These are phyloP conservation scores for Nephelium lappaceum DNA, from an alignment of 345 rosid species.

Conservation along the genomic window DNA sequence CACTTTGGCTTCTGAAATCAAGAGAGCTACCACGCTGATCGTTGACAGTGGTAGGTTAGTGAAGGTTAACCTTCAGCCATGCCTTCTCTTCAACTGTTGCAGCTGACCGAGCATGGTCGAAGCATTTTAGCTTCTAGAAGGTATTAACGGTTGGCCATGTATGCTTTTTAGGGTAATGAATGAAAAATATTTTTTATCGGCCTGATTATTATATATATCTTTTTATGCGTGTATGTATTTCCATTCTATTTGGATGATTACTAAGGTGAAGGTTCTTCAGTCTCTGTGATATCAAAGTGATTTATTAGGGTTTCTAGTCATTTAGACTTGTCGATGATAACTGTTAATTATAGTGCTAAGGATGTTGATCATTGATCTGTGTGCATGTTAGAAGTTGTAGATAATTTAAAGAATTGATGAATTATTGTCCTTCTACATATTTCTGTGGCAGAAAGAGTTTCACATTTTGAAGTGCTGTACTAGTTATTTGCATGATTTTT, in stretches of 20 bases:
- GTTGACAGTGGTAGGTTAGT: slow-evolving; percentile 24
- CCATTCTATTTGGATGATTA: not conserved
- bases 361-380: not conserved
- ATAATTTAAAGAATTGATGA: not conserved
- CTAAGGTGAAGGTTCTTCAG: not conserved
- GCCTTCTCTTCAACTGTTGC: slow-evolving; percentile 92
- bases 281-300: not conserved
- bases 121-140: slow-evolving; percentile 81
- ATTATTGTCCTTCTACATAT: not conserved
- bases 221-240: not conserved
- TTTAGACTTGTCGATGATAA: not conserved
- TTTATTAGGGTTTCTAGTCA: not conserved
- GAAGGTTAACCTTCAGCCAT: slow-evolving; percentile 41
- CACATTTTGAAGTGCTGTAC: not conserved
- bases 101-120: slow-evolving; percentile 82
- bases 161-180: slow-evolving; percentile 19
- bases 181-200: not conserved
- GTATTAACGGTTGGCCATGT: slow-evolving; percentile 35
- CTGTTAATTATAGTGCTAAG: not conserved
- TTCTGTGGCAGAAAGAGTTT: not conserved
- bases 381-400: not conserved
- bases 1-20: slow-evolving; percentile 26
- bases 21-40: slow-evolving; percentile 27
- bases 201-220: not conserved
- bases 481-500: not conserved